Evolutionary conservation across 2,329 filamentous ascomycete genomes (phyloP).

Genomic region (Penicillium brasilianum): DNA sequence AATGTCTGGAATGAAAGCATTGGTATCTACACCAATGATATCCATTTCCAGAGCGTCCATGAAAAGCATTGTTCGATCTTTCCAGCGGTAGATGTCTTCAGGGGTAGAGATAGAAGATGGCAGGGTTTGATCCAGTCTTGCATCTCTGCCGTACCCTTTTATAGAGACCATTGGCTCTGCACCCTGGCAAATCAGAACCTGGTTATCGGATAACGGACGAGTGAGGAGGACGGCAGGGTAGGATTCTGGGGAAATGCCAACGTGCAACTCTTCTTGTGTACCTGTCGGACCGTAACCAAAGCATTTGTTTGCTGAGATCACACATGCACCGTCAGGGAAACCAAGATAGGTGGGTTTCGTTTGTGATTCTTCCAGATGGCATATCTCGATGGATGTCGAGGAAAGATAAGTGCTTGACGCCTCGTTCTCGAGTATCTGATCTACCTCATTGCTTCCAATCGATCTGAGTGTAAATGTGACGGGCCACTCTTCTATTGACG

Average conservation of each 20-base stretch:
- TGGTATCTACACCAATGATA: background rate
- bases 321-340: background rate
- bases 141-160: conserved; percentile 1
- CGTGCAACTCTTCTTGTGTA: conserved; percentile 4
- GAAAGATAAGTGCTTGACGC: background rate
- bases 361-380: background rate
- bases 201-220: background rate
- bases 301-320: conserved; percentile 1
- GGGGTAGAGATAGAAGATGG: background rate
- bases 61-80: conserved; percentile 1
- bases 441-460: background rate
- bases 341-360: background rate
- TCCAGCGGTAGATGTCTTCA: background rate
- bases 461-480: background rate
- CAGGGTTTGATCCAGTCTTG: background rate
- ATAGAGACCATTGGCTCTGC: conserved; percentile 3
- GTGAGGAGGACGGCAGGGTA: conserved; percentile 1
- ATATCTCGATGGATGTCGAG: background rate
- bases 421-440: background rate
- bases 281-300: background rate
- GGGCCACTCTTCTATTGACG: background rate
- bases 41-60: conserved; percentile 7
- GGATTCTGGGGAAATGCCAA: conserved; percentile 3
- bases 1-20: background rate
- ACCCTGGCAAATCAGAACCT: background rate